Percentiles rank a stretch among this genome's conserved stretches.
phyloP scores from a whole-genome alignment of 257 asterid genomes.

The Nicotiana knightiana region DNA sequence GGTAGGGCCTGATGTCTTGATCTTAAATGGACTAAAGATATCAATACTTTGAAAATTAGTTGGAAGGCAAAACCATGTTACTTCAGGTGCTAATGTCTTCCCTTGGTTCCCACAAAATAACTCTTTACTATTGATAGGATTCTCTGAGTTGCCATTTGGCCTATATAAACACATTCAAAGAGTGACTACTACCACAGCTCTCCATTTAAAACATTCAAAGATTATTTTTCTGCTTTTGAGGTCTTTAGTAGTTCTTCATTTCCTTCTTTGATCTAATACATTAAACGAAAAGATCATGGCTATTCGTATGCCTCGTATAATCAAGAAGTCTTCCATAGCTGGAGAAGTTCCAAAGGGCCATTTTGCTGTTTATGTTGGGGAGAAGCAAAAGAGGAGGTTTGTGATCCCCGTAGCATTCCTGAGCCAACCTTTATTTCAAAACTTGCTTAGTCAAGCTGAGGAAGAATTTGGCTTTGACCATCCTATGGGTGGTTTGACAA shows the following conservation, averaged over 20 bases:
- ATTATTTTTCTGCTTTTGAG: neutral
- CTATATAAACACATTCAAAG: neutral
- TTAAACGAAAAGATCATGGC: neutral
- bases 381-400: constrained; percentile 27
- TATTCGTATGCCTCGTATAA: neutral
- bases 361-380: constrained; percentile 47
- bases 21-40: neutral
- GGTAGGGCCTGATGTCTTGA: neutral
- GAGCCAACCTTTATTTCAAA: constrained; percentile 38
- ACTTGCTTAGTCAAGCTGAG: constrained; percentile 33
- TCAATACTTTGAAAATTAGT: neutral
- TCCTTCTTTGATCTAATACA: neutral
- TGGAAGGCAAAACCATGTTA: neutral
- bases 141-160: neutral
- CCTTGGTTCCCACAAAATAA: neutral
- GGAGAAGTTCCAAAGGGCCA: constrained; percentile 48
- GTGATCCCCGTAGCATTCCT: constrained; percentile 27
- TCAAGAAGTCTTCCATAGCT: neutral
- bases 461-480: constrained; percentile 33
- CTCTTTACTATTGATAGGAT: neutral
- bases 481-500: constrained; percentile 51
- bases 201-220: neutral
- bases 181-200: neutral
- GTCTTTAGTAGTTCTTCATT: neutral
- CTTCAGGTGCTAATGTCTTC: neutral